These are phyloP conservation scores for Rosa chinensis DNA, from an alignment of 306 rosid genomes.

Conservation along the genomic window DNA sequence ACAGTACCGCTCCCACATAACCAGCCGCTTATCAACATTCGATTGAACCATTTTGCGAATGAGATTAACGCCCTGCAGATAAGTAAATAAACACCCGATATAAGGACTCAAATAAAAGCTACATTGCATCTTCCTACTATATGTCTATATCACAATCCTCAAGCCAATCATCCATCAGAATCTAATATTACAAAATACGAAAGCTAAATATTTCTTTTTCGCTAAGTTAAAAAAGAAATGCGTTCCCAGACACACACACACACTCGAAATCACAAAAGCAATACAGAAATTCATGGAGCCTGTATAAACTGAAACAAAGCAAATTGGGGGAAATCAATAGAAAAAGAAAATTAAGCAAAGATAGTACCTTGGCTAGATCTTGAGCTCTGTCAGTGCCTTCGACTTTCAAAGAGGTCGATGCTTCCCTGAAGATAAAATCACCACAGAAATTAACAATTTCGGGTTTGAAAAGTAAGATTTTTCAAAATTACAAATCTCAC, in stretches of 20 bases:
- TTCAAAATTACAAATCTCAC: background rate
- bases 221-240: background rate
- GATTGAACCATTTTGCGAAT: conserved; percentile 51
- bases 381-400: conserved; percentile 55
- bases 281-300: background rate
- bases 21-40: conserved; percentile 55
- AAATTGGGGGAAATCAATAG: background rate
- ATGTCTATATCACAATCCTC: background rate
- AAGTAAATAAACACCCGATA: background rate
- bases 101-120: background rate
- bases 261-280: background rate
- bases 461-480: background rate
- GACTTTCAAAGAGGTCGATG: conserved; percentile 43
- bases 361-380: conserved; percentile 53
- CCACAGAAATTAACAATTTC: background rate
- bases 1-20: conserved; percentile 78
- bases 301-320: conserved; percentile 3
- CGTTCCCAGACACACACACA: too few species aligned
- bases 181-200: background rate
- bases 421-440: conserved; percentile 50
- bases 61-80: conserved; percentile 51
- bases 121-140: background rate
- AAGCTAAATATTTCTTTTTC: too few species aligned
- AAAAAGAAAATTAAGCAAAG: too few species aligned
- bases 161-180: conserved; percentile 2